These are phyloP conservation scores for Aspergillus aculeatinus DNA, from an alignment of 2,329 filamentous ascomycete genomes.

Conservation along the genomic window DNA sequence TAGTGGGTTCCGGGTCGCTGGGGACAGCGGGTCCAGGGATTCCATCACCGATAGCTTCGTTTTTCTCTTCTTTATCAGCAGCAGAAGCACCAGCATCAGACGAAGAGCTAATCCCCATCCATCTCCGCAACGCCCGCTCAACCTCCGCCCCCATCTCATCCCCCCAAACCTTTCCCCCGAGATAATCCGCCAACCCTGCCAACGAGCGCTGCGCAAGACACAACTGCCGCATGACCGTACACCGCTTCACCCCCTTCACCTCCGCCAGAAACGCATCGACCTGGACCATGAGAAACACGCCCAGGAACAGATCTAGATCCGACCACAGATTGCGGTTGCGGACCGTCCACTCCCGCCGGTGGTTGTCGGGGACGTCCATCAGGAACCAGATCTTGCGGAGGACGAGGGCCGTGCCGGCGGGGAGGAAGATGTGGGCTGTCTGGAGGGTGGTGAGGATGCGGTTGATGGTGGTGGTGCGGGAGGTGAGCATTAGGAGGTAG, in stretches of 20 bases:
- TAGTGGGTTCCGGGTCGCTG: too few relatives aligned
- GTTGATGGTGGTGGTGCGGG: slow-evolving; percentile 55
- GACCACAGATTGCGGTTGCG: slow-evolving; percentile 56
- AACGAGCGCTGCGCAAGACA: slow-evolving; percentile 61
- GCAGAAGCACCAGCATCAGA: too few relatives aligned
- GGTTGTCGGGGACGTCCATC: slow-evolving; percentile 64
- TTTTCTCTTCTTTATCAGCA: neutral
- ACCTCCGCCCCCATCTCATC: too few relatives aligned
- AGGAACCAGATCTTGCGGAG: slow-evolving; percentile 71
- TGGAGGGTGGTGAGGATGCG: slow-evolving; percentile 65
- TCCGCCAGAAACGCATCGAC: slow-evolving; percentile 68
- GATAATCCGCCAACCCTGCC: slow-evolving; percentile 29
- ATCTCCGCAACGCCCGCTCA: too few relatives aligned
- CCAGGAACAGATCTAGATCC: slow-evolving; percentile 60
- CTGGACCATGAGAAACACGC: slow-evolving; percentile 68
- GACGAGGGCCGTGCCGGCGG: slow-evolving; percentile 46
- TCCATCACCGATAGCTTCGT: too few relatives aligned
- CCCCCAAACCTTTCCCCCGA: too few relatives aligned
- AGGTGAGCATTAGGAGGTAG: slow-evolving; percentile 64
- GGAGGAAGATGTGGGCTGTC: slow-evolving; percentile 58
- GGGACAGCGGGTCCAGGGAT: too few relatives aligned
- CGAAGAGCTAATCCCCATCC: too few relatives aligned
- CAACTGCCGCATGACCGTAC: slow-evolving; percentile 54
- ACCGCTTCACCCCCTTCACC: slow-evolving; percentile 53
- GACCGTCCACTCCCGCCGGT: slow-evolving; percentile 56